Conservation (phyloP, 1,139 yeast genomes). For the Suhomyces panamericanus region DNA sequence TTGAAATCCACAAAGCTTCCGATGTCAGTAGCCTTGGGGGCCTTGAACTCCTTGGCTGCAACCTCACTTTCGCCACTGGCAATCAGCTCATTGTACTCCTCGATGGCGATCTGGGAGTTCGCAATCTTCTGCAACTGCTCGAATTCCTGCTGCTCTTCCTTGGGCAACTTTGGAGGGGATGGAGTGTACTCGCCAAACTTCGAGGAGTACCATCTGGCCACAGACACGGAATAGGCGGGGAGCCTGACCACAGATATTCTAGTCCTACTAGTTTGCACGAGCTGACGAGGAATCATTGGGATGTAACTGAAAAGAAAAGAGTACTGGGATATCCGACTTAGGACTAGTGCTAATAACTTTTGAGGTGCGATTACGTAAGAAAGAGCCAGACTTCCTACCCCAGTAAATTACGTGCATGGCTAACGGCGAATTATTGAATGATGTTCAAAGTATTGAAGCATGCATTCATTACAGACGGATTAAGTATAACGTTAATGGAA, state of each 20-base stretch:
- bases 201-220: constrained; percentile 15
- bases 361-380: background rate
- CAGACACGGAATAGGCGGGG: background rate
- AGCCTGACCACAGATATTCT: background rate
- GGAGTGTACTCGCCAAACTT: constrained; percentile 47
- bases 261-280: background rate
- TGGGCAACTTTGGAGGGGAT: constrained; percentile 81
- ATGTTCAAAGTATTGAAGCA: too few relatives aligned
- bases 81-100: constrained; percentile 62
- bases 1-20: constrained; percentile 66
- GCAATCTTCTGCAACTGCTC: constrained; percentile 83
- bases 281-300: background rate
- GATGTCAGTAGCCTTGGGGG: constrained; percentile 43
- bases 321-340: background rate
- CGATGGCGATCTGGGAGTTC: constrained; percentile 75
- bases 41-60: background rate
- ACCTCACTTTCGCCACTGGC: constrained; percentile 9
- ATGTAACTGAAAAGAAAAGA: background rate
- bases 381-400: too few relatives aligned
- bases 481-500: too few relatives aligned
- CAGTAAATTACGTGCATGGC: too few relatives aligned
- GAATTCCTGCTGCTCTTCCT: constrained; percentile 90
- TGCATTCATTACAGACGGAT: too few relatives aligned
- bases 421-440: too few relatives aligned
- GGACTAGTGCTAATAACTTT: background rate